Evolutionary conservation across 2,329 filamentous ascomycete species (phyloP).

Genomic region (Graphiopsis chlorocephala): DNA sequence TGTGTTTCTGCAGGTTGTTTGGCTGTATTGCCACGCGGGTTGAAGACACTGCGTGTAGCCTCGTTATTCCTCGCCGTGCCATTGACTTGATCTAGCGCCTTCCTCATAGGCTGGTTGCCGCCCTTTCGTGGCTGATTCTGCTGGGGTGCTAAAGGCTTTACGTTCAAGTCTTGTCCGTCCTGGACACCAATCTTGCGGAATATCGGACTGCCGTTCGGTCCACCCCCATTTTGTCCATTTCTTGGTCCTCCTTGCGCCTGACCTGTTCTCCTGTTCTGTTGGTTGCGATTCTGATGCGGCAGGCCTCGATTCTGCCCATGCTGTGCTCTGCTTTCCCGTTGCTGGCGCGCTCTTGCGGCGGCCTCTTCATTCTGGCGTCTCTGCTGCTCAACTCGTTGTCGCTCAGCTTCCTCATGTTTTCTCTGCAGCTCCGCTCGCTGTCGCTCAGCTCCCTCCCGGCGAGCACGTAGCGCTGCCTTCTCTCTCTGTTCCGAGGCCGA

Average conservation of each 20-base stretch:
- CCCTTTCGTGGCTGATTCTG: neutral
- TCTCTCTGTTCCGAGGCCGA: constrained; percentile 23
- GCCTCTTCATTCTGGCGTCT: constrained; percentile 7
- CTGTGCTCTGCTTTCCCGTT: neutral
- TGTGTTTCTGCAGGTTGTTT: neutral
- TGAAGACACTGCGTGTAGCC: neutral
- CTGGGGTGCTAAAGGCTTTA: neutral
- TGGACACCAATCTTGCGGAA: neutral
- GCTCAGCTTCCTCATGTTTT: too few relatives aligned
- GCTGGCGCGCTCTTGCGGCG: neutral
- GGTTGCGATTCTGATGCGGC: neutral
- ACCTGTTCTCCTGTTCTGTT: neutral
- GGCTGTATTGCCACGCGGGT: neutral
- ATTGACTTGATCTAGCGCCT: neutral
- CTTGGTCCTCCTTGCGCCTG: neutral
- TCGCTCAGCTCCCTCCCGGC: constrained; percentile 13
- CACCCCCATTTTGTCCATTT: neutral
- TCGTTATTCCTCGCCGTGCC: neutral
- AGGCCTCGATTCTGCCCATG: neutral
- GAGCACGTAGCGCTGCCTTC: constrained; percentile 13
- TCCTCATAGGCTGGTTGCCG: neutral
- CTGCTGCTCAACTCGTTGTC: constrained; percentile 15
- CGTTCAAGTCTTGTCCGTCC: neutral
- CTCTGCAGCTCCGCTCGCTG: constrained; percentile 16
- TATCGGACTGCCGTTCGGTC: neutral